Evolutionary conservation across 805 yeast species (phyloP).

Genomic region (Ogataea ganodermae): DNA sequence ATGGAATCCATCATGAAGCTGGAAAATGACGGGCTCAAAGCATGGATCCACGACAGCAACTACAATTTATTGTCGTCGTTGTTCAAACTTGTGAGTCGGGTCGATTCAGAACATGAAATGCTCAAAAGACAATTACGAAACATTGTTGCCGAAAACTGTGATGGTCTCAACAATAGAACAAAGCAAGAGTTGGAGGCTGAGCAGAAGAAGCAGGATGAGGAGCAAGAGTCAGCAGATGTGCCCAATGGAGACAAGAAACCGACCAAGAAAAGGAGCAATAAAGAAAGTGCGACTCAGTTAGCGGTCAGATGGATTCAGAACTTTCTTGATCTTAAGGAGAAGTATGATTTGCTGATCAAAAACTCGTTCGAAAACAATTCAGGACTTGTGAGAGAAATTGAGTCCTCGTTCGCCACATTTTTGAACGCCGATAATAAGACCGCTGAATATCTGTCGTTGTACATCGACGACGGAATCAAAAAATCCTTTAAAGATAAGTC

Average conservation of each 20-base stretch:
- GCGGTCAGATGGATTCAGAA: slow-evolving; percentile 72
- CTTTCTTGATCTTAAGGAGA: slow-evolving; percentile 52
- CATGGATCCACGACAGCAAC: slow-evolving; percentile 55
- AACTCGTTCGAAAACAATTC: slow-evolving; percentile 52
- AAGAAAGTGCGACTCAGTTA: slow-evolving; percentile 46
- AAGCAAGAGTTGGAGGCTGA: slow-evolving; percentile 23
- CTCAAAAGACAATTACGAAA: slow-evolving; percentile 50
- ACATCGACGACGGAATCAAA: slow-evolving; percentile 57
- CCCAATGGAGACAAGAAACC: slow-evolving; percentile 11
- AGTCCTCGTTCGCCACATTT: slow-evolving; percentile 61
- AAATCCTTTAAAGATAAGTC: slow-evolving; percentile 49
- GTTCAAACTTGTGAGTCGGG: slow-evolving; percentile 52
- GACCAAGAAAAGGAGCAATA: slow-evolving; percentile 22
- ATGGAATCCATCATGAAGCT: slow-evolving; percentile 55
- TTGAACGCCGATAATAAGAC: slow-evolving; percentile 51
- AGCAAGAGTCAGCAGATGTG: slow-evolving; percentile 11
- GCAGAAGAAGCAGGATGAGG: slow-evolving; percentile 25
- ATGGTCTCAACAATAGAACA: slow-evolving; percentile 33
- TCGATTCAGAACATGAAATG: slow-evolving; percentile 53
- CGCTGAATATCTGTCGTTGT: slow-evolving; percentile 58
- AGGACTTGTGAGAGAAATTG: slow-evolving; percentile 54
- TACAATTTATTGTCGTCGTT: slow-evolving; percentile 45
- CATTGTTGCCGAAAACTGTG: slow-evolving; percentile 50
- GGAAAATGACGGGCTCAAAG: slow-evolving; percentile 56
- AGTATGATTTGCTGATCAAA: slow-evolving; percentile 50